These are phyloP conservation scores for Daedaleopsis nitida DNA, from an alignment of 768 basidiomycete species.

Conservation along the genomic window DNA sequence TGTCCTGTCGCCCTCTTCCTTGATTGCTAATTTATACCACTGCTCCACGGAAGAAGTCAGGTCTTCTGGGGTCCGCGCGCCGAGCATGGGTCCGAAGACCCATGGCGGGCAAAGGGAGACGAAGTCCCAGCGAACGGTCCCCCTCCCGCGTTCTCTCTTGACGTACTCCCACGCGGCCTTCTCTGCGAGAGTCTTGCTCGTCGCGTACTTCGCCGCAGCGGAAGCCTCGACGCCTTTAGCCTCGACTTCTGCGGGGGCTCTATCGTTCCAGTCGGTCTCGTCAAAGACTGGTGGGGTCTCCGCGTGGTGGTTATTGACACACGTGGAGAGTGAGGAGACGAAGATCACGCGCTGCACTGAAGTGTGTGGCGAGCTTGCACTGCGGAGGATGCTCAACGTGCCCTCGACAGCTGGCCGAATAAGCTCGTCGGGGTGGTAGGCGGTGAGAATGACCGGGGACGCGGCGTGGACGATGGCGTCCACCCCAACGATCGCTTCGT, in stretches of 20 bases:
- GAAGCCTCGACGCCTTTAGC: conserved; percentile 31
- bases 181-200: conserved; percentile 71
- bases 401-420: conserved; percentile 48
- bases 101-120: conserved; percentile 39
- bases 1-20: conserved; percentile 2
- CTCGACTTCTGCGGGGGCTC: conserved; percentile 31
- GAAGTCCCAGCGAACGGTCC: conserved; percentile 35
- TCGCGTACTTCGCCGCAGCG: conserved; percentile 49
- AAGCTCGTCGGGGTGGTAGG: conserved; percentile 27
- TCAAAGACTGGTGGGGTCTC: conserved; percentile 29
- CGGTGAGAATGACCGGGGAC: conserved; percentile 17
- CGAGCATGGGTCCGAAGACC: conserved; percentile 25
- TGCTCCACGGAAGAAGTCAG: conserved; percentile 43
- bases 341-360: conserved; percentile 68
- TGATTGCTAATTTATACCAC: conserved; percentile 38
- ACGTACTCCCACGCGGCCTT: conserved; percentile 21
- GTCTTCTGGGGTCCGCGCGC: conserved; percentile 20
- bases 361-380: conserved; percentile 31
- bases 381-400: conserved; percentile 39
- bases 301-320: conserved; percentile 20
- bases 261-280: conserved; percentile 51
- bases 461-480: conserved; percentile 25
- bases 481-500: conserved; percentile 25
- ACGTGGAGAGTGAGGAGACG: conserved; percentile 61
- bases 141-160: conserved; percentile 19